These are phyloP conservation scores for Aureobasidium sp. DNA, from an alignment of 2,329 filamentous ascomycete genomes.

Conservation along the genomic window DNA sequence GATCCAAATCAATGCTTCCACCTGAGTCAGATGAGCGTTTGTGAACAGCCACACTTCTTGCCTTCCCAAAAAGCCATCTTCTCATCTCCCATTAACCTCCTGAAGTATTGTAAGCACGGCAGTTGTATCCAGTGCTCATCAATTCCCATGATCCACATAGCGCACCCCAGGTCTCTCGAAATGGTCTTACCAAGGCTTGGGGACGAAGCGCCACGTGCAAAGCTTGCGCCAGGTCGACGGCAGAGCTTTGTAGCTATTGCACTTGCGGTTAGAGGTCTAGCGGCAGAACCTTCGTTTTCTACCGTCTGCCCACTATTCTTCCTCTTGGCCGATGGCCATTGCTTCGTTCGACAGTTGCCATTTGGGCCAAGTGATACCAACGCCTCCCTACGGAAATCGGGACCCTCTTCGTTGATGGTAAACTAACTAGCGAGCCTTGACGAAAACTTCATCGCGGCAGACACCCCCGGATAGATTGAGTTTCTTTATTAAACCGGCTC, in stretches of 20 bases:
- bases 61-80: neutral
- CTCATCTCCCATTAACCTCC: neutral
- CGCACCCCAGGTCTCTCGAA: neutral
- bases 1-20: neutral
- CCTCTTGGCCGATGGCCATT: neutral
- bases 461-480: neutral
- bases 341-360: neutral
- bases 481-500: neutral
- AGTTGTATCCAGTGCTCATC: neutral
- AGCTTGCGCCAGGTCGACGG: neutral
- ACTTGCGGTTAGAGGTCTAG: neutral
- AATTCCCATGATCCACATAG: neutral
- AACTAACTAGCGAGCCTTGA: neutral
- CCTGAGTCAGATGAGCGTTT: neutral
- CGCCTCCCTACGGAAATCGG: neutral
- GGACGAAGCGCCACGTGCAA: neutral
- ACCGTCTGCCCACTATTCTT: neutral
- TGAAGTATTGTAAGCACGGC: neutral
- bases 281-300: neutral
- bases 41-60: neutral
- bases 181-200: neutral
- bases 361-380: neutral
- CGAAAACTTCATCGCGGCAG: neutral
- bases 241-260: neutral
- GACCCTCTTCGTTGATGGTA: neutral